Conservation (phyloP, 2,329 filamentous ascomycete species). For the Blastomyces gilchristii region DNA sequence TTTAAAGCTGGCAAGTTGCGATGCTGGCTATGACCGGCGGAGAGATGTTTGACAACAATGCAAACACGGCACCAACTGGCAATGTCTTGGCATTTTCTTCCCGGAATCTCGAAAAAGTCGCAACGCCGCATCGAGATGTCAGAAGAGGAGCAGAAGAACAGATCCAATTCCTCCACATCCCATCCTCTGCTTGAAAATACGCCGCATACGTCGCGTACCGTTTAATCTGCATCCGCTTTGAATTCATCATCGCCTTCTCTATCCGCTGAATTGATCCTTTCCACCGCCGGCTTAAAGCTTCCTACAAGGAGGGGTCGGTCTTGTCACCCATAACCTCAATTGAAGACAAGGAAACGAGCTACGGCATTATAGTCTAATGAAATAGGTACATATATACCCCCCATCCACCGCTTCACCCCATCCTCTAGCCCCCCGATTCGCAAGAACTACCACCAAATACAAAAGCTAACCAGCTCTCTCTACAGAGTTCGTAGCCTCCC, state of each 20-base stretch:
- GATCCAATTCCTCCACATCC: not conserved
- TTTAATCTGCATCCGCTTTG: not conserved
- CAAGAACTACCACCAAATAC: not conserved
- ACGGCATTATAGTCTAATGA: not conserved
- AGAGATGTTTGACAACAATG: constrained; percentile 13
- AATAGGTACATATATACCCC: not conserved
- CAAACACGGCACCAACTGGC: constrained; percentile 13
- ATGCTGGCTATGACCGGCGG: not conserved
- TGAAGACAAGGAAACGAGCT: not conserved
- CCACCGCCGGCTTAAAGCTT: not conserved
- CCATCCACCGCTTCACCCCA: not conserved
- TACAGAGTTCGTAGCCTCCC: not conserved
- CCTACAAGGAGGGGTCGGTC: not conserved
- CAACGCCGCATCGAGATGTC: not conserved
- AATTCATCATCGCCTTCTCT: not conserved
- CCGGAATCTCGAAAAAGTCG: constrained; percentile 11
- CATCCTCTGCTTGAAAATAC: not conserved
- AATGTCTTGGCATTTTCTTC: constrained; percentile 23
- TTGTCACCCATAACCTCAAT: not conserved
- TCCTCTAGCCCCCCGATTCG: not conserved
- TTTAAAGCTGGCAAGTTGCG: not conserved
- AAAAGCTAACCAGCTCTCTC: not conserved
- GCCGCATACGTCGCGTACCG: not conserved
- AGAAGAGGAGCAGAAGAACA: not conserved
- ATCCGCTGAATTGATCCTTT: not conserved